Evolutionary conservation across 192 early-diverging fungal genomes (phyloP), one percentile per base, ranked within the genome.

Genomic region (Backusella tarrabulga): DNA sequence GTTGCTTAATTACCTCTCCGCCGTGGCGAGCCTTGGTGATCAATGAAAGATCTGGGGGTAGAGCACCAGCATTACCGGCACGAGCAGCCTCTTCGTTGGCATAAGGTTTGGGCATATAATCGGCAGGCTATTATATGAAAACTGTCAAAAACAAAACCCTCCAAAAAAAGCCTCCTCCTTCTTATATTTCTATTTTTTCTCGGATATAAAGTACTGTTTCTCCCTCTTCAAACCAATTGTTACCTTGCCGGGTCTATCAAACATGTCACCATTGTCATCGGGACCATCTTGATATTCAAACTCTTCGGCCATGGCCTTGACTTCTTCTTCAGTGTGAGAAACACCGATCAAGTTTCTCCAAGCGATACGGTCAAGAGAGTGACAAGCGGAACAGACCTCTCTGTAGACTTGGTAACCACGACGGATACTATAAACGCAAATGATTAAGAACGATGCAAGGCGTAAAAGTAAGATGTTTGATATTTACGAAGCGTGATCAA

Each of bases 341-440:
- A 99, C 97, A 46, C 90, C 95, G 14, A 99, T 91, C 72, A 99
- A 86, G 88, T 97, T 97, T 80, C 97, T 94, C 93, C 92, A 99
- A 79, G 95, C 89, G 69, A 99, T 91, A 68, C 92, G 92, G 40
- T 97, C 93, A 79, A 99, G 89, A 34, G 97, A 97, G 88, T 99
- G 97, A 87, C 97, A 99, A 34, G 96, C 93, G 40, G 97, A 89
- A 83, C 97, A 99, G 74, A 99, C 94, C 79, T 99, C 97, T 88
- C 93, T 95, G 92, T 97, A 99, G 15, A 99, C 97, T 83, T 97
- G 97, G 90, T 96, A 99, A 77, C 97, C 97, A 87, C 97, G 96
- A 73, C 97, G 96, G 67, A 99, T 94, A 82, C 96, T 95, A 84
- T 69, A n/a, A 26, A 67, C 21, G 29, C 29, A 12, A 63, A 63